A percentile compares a stretch with the other conserved stretches of the same genome.
Evolutionary conservation across 306 rosid species (phyloP).

Genomic region (Trifolium fragiferum): DNA sequence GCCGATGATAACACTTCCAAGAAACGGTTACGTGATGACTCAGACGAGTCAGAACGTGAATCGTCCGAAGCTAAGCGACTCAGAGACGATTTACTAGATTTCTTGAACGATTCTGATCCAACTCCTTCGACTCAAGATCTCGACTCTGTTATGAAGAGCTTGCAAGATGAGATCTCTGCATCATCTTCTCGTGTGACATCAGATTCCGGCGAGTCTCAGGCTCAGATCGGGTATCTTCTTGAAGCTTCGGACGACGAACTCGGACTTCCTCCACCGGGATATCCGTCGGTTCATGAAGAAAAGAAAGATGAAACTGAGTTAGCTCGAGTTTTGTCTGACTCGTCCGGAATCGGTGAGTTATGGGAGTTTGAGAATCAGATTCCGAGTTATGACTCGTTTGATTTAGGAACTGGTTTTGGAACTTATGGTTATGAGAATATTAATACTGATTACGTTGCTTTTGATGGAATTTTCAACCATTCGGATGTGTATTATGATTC

Average conservation of each 20-base stretch:
- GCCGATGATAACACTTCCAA: constrained; percentile 34
- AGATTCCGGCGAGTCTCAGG: constrained; percentile 69
- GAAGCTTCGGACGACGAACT: constrained; percentile 94
- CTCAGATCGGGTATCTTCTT: constrained; percentile 74
- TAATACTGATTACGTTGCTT: constrained; percentile 52
- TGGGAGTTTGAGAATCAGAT: constrained; percentile 73
- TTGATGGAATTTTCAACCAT: constrained; percentile 70
- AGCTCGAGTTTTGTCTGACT: constrained; percentile 54
- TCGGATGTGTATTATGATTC: constrained; percentile 72
- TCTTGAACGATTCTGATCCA: constrained; percentile 64
- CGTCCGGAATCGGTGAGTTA: constrained; percentile 66
- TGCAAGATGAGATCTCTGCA: constrained; percentile 78
- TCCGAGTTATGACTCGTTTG: constrained; percentile 70
- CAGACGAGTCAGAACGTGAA: constrained; percentile 53
- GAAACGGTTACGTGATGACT: constrained; percentile 66
- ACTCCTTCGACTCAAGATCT: constrained; percentile 66
- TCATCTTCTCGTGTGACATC: constrained; percentile 52
- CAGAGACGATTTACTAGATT: constrained; percentile 68
- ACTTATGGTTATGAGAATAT: neutral
- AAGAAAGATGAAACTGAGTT: constrained; percentile 52
- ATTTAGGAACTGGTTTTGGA: constrained; percentile 47
- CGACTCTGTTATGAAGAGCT: constrained; percentile 73
- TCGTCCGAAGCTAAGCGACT: constrained; percentile 67
- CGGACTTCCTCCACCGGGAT: constrained; percentile 72
- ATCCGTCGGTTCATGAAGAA: constrained; percentile 28